A percentile compares a stretch with the other conserved stretches of the same genome.
Conservation (phyloP, 352 stramenopile species). For the Phytophthora sp. region DNA sequence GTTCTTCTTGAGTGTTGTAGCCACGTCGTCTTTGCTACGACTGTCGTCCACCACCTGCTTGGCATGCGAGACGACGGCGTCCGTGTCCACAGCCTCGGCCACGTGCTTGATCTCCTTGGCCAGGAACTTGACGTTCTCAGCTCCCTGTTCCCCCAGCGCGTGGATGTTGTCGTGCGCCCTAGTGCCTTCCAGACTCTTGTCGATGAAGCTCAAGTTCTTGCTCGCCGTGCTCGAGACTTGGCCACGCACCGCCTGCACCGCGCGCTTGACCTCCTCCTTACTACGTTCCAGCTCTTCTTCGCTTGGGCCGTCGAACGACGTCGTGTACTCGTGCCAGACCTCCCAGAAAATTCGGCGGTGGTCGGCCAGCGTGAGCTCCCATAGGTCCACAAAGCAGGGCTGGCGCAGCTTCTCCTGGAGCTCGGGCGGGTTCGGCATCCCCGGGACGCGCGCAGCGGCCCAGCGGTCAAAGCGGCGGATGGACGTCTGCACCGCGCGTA, state of each 20-base stretch:
- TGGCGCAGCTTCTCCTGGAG: slow-evolving; percentile 45
- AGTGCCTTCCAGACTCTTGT: slow-evolving; percentile 73
- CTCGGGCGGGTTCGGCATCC: slow-evolving; percentile 77
- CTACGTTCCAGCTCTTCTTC: slow-evolving; percentile 68
- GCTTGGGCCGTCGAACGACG: slow-evolving; percentile 56
- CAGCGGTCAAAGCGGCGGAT: slow-evolving; percentile 57
- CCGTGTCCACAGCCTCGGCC: slow-evolving; percentile 66
- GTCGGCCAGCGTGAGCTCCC: slow-evolving; percentile 78
- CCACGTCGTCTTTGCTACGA: slow-evolving; percentile 74
- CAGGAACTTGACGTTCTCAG: slow-evolving; percentile 64
- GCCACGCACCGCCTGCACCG: slow-evolving; percentile 49
- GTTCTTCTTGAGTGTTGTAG: slow-evolving; percentile 72
- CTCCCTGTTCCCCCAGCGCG: slow-evolving; percentile 49
- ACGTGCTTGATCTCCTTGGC: slow-evolving; percentile 57
- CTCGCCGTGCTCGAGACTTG: slow-evolving; percentile 59
- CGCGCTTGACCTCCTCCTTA: slow-evolving; percentile 68
- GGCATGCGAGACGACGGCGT: slow-evolving; percentile 64
- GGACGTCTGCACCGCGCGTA: slow-evolving; percentile 76
- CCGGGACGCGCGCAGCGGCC: slow-evolving; percentile 62
- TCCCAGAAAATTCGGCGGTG: slow-evolving; percentile 64
- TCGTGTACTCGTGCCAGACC: slow-evolving; percentile 79
- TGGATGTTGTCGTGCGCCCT: slow-evolving; percentile 66
- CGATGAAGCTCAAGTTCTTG: slow-evolving; percentile 65
- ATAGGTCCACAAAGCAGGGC: slow-evolving; percentile 75
- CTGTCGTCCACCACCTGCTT: slow-evolving; percentile 61